Evolutionary conservation across 116 monocot genomes (phyloP).

Genomic region (Phalaenopsis hybrid): DNA sequence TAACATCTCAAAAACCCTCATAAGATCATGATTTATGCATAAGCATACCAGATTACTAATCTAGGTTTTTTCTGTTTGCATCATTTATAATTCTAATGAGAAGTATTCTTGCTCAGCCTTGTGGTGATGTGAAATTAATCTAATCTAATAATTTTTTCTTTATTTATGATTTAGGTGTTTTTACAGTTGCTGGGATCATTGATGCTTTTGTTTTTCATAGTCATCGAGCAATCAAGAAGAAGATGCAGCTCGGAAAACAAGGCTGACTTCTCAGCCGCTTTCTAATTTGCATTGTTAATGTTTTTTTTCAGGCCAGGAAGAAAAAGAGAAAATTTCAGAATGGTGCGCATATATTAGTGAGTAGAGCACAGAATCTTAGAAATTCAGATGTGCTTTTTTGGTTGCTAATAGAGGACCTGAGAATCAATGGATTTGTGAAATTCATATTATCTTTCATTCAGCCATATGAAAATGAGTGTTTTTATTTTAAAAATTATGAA

Average conservation of each 20-base stretch:
- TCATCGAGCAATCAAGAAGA: slow-evolving; percentile 22
- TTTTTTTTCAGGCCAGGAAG: neutral
- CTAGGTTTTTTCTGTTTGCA: neutral
- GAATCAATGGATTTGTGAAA: no score
- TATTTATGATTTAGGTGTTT: slow-evolving; percentile 11
- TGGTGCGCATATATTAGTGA: neutral
- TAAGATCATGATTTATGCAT: neutral
- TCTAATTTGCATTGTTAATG: neutral
- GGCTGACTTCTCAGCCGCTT: neutral
- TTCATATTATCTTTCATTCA: no score
- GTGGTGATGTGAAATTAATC: neutral
- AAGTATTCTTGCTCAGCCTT: neutral
- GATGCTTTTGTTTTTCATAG: slow-evolving; percentile 16
- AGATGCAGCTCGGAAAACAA: slow-evolving; percentile 17
- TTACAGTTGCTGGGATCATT: slow-evolving; percentile 19
- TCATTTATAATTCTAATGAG: neutral
- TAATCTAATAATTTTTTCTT: neutral
- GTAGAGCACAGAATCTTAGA: neutral
- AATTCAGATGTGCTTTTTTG: neutral
- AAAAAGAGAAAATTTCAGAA: neutral
- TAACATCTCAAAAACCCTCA: neutral
- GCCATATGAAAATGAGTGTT: neutral
- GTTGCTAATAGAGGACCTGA: no score
- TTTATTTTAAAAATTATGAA: neutral
- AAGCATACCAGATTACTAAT: neutral